Conservation (phyloP, 2,329 filamentous ascomycete species). For the Hymenoscyphus occultus region DNA sequence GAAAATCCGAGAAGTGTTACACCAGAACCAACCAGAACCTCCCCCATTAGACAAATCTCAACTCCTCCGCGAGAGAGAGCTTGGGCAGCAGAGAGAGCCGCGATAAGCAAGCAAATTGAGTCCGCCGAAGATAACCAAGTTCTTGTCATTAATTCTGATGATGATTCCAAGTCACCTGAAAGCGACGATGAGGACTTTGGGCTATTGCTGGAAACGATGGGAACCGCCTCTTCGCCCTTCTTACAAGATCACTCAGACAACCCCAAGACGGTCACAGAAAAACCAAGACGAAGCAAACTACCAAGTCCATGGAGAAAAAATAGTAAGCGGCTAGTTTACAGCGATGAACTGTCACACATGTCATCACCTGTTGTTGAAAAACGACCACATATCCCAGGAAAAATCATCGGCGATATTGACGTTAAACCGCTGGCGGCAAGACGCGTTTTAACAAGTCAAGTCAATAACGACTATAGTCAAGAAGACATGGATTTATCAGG, state of each 20-base stretch:
- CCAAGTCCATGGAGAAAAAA: constrained; percentile 36
- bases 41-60: neutral
- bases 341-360: constrained; percentile 31
- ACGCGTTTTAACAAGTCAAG: constrained; percentile 5
- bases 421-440: constrained; percentile 21
- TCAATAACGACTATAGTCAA: constrained; percentile 14
- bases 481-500: constrained; percentile 26
- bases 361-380: constrained; percentile 19
- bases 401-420: constrained; percentile 6
- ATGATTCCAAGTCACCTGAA: constrained; percentile 14
- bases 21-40: neutral
- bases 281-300: constrained; percentile 32
- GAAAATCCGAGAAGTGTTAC: neutral
- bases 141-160: constrained; percentile 31
- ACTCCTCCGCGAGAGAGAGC: constrained; percentile 20
- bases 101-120: constrained; percentile 28
- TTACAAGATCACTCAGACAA: constrained; percentile 1
- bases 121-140: constrained; percentile 24
- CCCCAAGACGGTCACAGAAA: constrained; percentile 22
- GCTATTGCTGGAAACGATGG: constrained; percentile 35
- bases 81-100: constrained; percentile 30
- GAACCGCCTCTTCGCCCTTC: constrained; percentile 32
- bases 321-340: constrained; percentile 33
- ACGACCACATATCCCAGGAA: constrained; percentile 11
- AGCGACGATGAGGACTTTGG: constrained; percentile 34